These are phyloP conservation scores for Phytophthora fragariaefolia DNA, from an alignment of 352 stramenopile species.

Conservation along the genomic window DNA sequence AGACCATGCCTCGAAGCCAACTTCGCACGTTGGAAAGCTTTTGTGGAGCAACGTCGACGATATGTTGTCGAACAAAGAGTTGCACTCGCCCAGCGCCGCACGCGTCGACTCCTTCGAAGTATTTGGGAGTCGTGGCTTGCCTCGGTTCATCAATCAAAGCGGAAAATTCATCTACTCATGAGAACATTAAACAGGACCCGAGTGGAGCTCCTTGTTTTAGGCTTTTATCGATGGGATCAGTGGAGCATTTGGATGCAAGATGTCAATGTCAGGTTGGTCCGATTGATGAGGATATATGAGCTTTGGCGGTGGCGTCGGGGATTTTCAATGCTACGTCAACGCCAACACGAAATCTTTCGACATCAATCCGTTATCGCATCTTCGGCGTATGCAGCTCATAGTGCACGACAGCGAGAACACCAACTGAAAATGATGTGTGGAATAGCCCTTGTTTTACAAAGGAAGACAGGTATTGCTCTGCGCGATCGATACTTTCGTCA, in stretches of 20 bases:
- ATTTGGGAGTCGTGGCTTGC: slow-evolving; percentile 20
- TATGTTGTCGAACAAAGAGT: slow-evolving; percentile 15
- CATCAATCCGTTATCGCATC: slow-evolving; percentile 46
- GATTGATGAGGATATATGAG: slow-evolving; percentile 23
- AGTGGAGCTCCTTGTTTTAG: slow-evolving; percentile 3
- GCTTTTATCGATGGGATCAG: slow-evolving; percentile 22
- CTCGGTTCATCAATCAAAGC: slow-evolving; percentile 10
- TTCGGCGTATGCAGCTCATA: slow-evolving; percentile 35
- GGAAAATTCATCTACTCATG: slow-evolving; percentile 8
- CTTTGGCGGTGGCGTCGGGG: slow-evolving; percentile 25
- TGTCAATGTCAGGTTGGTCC: slow-evolving; percentile 4
- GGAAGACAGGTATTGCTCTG: slow-evolving; percentile 20
- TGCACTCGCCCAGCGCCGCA: not conserved
- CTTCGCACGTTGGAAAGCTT: slow-evolving; percentile 36
- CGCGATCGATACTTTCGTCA: slow-evolving; percentile 21
- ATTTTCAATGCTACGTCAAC: slow-evolving; percentile 30
- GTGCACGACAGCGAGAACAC: slow-evolving; percentile 39
- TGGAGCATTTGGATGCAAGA: slow-evolving; percentile 15
- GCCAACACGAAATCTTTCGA: slow-evolving; percentile 30
- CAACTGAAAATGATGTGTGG: slow-evolving; percentile 33
- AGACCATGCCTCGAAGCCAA: slow-evolving; percentile 30
- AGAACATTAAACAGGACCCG: slow-evolving; percentile 6
- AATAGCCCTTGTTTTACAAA: slow-evolving; percentile 35
- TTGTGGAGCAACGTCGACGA: slow-evolving; percentile 21
- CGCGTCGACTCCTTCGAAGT: slow-evolving; percentile 11